Evolutionary conservation across 805 yeast genomes (phyloP).

Genomic region (Cyberlindnera lachancei): DNA sequence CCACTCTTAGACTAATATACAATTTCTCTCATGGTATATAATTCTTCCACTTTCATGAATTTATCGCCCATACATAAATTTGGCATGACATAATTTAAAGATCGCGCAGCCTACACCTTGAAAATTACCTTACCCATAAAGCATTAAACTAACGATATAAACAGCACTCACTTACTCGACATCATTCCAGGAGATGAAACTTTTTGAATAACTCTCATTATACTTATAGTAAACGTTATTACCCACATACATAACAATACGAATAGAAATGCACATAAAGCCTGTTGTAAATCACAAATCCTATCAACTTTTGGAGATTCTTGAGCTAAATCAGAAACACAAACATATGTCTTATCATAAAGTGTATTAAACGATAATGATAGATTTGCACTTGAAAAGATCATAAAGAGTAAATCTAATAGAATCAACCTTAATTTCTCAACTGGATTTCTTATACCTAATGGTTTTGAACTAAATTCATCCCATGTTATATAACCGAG

Average conservation of each 20-base stretch:
- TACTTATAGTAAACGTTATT: slow-evolving; percentile 73
- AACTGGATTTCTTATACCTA: slow-evolving; percentile 80
- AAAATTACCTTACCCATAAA: no score
- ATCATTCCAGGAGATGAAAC: slow-evolving; percentile 25
- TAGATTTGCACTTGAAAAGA: slow-evolving; percentile 81
- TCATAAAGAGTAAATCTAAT: slow-evolving; percentile 80
- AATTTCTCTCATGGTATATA: no score
- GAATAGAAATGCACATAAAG: slow-evolving; percentile 72
- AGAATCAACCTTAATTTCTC: slow-evolving; percentile 76
- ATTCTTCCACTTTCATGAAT: no score
- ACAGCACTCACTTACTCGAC: no score
- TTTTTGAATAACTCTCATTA: slow-evolving; percentile 72
- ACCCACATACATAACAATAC: slow-evolving; percentile 78
- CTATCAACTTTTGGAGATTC: slow-evolving; percentile 32
- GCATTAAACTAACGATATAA: no score
- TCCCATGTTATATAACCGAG: slow-evolving; percentile 79
- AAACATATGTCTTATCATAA: slow-evolving; percentile 79
- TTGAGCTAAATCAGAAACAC: slow-evolving; percentile 25
- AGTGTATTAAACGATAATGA: slow-evolving; percentile 81
- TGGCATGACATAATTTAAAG: no score
- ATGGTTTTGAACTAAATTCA: slow-evolving; percentile 86
- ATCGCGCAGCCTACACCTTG: no score
- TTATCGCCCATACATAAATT: no score
- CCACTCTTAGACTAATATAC: no score
- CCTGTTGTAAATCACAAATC: slow-evolving; percentile 73